Percentiles rank a stretch among this genome's conserved stretches.
Evolutionary conservation across 2,329 filamentous ascomycete genomes (phyloP).

Genomic region (Aspergillus sergii): DNA sequence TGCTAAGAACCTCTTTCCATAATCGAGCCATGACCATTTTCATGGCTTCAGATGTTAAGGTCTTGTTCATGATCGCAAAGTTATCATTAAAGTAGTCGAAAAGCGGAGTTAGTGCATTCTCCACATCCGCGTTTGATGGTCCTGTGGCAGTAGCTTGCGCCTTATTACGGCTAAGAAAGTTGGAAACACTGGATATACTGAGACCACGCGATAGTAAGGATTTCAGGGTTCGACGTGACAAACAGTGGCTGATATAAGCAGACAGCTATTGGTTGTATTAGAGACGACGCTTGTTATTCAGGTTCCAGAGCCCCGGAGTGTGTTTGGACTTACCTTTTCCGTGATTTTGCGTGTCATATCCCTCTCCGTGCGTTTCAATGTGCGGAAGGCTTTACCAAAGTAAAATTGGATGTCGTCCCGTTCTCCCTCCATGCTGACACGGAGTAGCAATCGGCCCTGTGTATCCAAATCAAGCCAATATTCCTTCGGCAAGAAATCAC

Average conservation of each 20-base stretch:
- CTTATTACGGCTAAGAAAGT: slow-evolving; percentile 60
- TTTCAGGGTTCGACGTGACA: slow-evolving; percentile 80
- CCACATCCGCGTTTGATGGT: slow-evolving; percentile 72
- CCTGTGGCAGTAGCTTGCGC: slow-evolving; percentile 54
- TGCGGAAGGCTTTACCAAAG: slow-evolving; percentile 94
- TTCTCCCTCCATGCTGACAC: slow-evolving; percentile 98
- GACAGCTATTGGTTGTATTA: slow-evolving; percentile 64
- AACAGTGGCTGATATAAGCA: slow-evolving; percentile 84
- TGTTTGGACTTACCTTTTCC: slow-evolving; percentile 73
- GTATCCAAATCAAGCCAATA: slow-evolving; percentile 98
- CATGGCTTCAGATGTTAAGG: slow-evolving; percentile 94
- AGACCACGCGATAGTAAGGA: slow-evolving; percentile 73
- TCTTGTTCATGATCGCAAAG: slow-evolving; percentile 98
- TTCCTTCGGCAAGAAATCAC: slow-evolving; percentile 91
- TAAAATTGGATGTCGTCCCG: slow-evolving; percentile 98
- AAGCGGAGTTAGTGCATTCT: slow-evolving; percentile 78
- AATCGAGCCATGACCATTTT: slow-evolving; percentile 95
- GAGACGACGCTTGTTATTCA: not conserved
- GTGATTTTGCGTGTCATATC: slow-evolving; percentile 99
- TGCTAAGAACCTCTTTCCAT: slow-evolving; percentile 96
- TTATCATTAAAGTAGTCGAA: slow-evolving; percentile 98
- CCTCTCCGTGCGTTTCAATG: slow-evolving; percentile 90
- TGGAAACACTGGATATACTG: slow-evolving; percentile 72
- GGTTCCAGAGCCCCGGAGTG: not conserved
- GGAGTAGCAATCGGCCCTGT: slow-evolving; percentile 82